These are phyloP conservation scores for Saccharum spontaneum DNA, from an alignment of 176 grass and related monocot genomes.

Conservation along the genomic window DNA sequence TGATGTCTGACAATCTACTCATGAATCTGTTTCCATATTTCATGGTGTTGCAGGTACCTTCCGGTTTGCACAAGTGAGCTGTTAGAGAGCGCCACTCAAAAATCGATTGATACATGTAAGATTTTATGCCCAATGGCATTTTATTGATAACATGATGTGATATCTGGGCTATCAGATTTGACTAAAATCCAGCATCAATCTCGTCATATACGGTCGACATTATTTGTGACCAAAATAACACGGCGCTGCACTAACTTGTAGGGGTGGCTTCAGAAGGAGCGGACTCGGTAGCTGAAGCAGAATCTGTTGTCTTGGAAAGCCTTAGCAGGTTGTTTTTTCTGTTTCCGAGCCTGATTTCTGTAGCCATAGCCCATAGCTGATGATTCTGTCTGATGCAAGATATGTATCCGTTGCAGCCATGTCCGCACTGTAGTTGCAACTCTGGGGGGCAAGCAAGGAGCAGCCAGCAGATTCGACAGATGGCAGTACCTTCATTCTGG, in stretches of 20 bases:
- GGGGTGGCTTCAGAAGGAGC: slow-evolving; percentile 77
- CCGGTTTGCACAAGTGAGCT: slow-evolving; percentile 82
- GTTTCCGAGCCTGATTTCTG: not conserved
- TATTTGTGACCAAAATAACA: slow-evolving; percentile 32
- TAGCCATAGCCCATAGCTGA: not conserved
- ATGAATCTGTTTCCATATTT: not conserved
- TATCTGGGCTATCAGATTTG: not conserved
- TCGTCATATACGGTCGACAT: not conserved
- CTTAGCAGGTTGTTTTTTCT: slow-evolving; percentile 70
- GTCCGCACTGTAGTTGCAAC: slow-evolving; percentile 79
- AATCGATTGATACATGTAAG: slow-evolving; percentile 79
- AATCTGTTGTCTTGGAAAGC: slow-evolving; percentile 79
- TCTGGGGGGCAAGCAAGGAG: slow-evolving; percentile 80
- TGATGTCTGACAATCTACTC: not conserved
- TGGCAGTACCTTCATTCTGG: slow-evolving; percentile 85
- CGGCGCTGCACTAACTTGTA: slow-evolving; percentile 52
- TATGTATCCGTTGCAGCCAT: slow-evolving; percentile 48
- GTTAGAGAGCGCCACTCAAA: slow-evolving; percentile 69
- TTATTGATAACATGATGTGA: not conserved
- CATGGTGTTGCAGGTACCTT: slow-evolving; percentile 61
- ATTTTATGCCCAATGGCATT: slow-evolving; percentile 14
- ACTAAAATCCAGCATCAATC: not conserved
- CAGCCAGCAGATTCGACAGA: slow-evolving; percentile 75
- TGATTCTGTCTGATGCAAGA: not conserved
- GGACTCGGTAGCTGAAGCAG: slow-evolving; percentile 72